A percentile compares a stretch with the other conserved stretches of the same genome.
phyloP scores from a whole-genome alignment of 371 early-diverging fungal genomes.

The Mucor racemosus region DNA sequence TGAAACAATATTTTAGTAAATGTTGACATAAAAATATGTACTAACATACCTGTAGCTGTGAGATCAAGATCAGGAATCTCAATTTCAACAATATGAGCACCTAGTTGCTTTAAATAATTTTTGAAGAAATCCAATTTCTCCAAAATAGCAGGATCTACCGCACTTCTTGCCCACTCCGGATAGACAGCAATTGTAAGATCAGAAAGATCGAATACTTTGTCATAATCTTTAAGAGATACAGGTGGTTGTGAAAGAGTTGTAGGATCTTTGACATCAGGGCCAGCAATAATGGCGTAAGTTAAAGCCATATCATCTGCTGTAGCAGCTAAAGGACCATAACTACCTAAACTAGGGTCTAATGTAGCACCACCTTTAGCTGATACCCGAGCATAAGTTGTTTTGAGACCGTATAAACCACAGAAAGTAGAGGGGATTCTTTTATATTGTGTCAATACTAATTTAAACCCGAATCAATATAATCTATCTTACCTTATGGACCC shows the following conservation, averaged over 20 bases:
- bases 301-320: slow-evolving; percentile 68
- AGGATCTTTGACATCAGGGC: slow-evolving; percentile 55
- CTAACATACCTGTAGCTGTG: slow-evolving; percentile 33
- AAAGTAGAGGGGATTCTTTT: slow-evolving; percentile 64
- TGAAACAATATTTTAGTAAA: neutral
- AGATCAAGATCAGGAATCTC: slow-evolving; percentile 69
- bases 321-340: slow-evolving; percentile 69
- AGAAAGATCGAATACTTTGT: slow-evolving; percentile 25
- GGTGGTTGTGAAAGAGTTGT: slow-evolving; percentile 24
- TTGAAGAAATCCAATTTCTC: slow-evolving; percentile 47
- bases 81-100: slow-evolving; percentile 68
- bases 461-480: slow-evolving; percentile 19
- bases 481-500: slow-evolving; percentile 53
- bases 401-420: slow-evolving; percentile 77
- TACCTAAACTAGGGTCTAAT: slow-evolving; percentile 59
- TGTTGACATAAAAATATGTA: neutral
- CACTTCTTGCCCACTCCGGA: slow-evolving; percentile 26
- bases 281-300: slow-evolving; percentile 66
- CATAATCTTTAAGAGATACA: slow-evolving; percentile 32
- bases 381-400: slow-evolving; percentile 71
- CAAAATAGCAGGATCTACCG: slow-evolving; percentile 48
- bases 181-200: slow-evolving; percentile 36
- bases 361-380: slow-evolving; percentile 54
- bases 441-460: too few species aligned
- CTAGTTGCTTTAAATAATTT: slow-evolving; percentile 45